Evolutionary conservation across 371 early-diverging fungal species (phyloP).

Genomic region (Mortierella sp.): DNA sequence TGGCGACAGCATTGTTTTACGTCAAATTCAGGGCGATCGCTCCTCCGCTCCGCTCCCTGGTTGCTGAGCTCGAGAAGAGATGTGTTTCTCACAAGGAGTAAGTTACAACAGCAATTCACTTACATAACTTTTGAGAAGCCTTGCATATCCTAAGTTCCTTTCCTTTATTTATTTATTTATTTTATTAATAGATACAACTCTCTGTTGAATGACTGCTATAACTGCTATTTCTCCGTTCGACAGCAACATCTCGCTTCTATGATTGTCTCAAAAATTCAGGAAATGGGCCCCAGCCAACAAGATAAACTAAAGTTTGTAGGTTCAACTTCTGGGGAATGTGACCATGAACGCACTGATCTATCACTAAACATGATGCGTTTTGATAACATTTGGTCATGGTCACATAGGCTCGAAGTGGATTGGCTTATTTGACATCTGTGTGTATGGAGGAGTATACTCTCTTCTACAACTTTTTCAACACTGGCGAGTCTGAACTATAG

Average conservation of each 20-base stretch:
- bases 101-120: conserved; percentile 20
- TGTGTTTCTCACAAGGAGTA: conserved; percentile 80
- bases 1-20: conserved; percentile 71
- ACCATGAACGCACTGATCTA: neutral
- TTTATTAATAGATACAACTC: conserved; percentile 68
- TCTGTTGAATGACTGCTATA: conserved; percentile 78
- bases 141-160: conserved; percentile 2
- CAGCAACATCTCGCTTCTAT: conserved; percentile 75
- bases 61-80: conserved; percentile 81
- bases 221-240: conserved; percentile 79
- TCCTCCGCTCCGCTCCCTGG: conserved; percentile 69
- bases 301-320: conserved; percentile 80
- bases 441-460: conserved; percentile 86
- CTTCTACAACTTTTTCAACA: conserved; percentile 81
- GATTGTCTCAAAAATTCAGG: conserved; percentile 72
- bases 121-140: neutral
- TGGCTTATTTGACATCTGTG: conserved; percentile 82
- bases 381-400: neutral
- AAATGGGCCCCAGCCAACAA: conserved; percentile 64
- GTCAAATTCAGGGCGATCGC: conserved; percentile 84
- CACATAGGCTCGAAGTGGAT: conserved; percentile 76
- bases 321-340: neutral
- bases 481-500: conserved; percentile 72
- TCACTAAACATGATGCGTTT: neutral
- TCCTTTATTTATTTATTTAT: neutral